Evolutionary conservation across 1,284 basidiomycete genomes (phyloP).

Genomic region (Boletus hoseneyae): DNA sequence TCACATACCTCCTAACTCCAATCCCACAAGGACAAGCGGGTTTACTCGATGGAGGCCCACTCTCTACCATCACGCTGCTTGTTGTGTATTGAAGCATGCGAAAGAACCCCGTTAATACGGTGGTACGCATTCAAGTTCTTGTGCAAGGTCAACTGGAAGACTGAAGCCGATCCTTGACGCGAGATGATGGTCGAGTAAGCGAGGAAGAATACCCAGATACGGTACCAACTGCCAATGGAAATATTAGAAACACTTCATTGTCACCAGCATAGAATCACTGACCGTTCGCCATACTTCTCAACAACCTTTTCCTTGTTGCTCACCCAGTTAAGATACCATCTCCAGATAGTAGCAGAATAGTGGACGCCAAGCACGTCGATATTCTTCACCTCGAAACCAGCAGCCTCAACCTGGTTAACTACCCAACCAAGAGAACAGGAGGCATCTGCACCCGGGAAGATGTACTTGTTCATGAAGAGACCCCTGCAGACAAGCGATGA

Average conservation of each 20-base stretch:
- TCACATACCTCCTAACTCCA: background rate
- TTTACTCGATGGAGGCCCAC: constrained; percentile 28
- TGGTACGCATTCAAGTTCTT: constrained; percentile 97
- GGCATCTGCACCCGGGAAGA: constrained; percentile 98
- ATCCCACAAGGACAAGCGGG: background rate
- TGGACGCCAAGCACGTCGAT: constrained; percentile 96
- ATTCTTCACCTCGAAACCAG: constrained; percentile 96
- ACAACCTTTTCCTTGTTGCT: constrained; percentile 85
- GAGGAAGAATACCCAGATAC: constrained; percentile 90
- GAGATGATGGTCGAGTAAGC: constrained; percentile 75
- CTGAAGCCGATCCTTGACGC: constrained; percentile 81
- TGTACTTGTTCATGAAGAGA: constrained; percentile 93
- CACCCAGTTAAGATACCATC: constrained; percentile 97
- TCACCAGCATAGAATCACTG: constrained; percentile 5
- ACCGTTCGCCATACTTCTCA: constrained; percentile 84
- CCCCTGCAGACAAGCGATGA: constrained; percentile 45
- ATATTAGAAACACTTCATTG: too few relatives aligned
- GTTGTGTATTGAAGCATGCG: constrained; percentile 72
- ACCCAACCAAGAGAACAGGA: constrained; percentile 96
- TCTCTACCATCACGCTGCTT: constrained; percentile 33
- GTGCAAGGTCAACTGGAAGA: constrained; percentile 96
- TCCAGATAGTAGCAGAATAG: constrained; percentile 91
- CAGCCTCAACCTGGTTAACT: constrained; percentile 79
- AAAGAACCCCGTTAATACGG: constrained; percentile 76
- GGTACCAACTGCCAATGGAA: constrained; percentile 56